phyloP scores from a whole-genome alignment of 169 alveolate genomes.

The Eimeria praecox region DNA sequence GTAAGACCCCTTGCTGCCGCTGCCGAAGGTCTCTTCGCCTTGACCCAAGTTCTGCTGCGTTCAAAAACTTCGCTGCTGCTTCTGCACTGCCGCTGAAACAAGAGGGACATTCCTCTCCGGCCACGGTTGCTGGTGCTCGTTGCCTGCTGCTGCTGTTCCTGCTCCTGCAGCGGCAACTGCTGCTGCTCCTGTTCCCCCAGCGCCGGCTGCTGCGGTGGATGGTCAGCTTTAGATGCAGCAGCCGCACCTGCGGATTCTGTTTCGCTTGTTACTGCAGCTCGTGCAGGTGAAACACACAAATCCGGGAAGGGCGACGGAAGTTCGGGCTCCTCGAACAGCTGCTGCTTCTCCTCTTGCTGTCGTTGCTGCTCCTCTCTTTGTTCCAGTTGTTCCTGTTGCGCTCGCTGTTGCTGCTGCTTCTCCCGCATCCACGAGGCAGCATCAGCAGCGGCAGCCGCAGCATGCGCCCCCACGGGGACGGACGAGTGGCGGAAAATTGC shows the following conservation, averaged over 20 bases:
- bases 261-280: slow-evolving; percentile 39
- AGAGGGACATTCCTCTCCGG: slow-evolving; percentile 43
- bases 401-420: slow-evolving; percentile 32
- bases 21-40: slow-evolving; percentile 29
- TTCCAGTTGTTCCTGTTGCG: background rate
- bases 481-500: slow-evolving; percentile 47
- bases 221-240: background rate
- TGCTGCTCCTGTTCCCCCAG: slow-evolving; percentile 45
- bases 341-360: slow-evolving; percentile 4
- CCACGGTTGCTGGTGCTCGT: slow-evolving; percentile 33
- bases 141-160: background rate
- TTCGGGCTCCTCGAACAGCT: background rate
- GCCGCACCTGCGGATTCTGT: slow-evolving; percentile 11
- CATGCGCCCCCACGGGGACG: slow-evolving; percentile 43
- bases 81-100: slow-evolving; percentile 58
- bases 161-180: background rate
- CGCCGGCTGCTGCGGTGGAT: slow-evolving; percentile 15
- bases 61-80: slow-evolving; percentile 69
- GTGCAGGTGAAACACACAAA: slow-evolving; percentile 12
- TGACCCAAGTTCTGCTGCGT: slow-evolving; percentile 60
- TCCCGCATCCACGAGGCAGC: slow-evolving; percentile 51
- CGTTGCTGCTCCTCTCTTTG: background rate
- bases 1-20: slow-evolving; percentile 50
- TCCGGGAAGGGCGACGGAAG: background rate
- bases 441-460: slow-evolving; percentile 66